phyloP scores from a whole-genome alignment of 371 early-diverging fungal species.

The Apophysomyces ossiformis region DNA sequence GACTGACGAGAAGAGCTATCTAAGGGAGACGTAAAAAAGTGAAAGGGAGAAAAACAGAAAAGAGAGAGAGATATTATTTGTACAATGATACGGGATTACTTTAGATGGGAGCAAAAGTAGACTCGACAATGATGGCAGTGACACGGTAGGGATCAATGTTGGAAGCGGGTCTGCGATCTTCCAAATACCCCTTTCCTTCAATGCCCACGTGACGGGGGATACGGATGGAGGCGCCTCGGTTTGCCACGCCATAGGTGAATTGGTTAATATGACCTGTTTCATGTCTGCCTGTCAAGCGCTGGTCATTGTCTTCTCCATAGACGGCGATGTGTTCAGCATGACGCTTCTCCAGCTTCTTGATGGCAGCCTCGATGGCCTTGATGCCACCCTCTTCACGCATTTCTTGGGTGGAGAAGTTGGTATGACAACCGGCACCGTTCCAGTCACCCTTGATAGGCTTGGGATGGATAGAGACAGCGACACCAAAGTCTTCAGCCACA shows the following conservation, averaged over 20 bases:
- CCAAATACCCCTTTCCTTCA: slow-evolving; percentile 65
- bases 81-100: background rate
- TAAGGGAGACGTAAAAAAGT: background rate
- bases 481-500: slow-evolving; percentile 65
- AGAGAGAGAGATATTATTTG: background rate
- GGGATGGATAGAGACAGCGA: slow-evolving; percentile 59
- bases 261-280: slow-evolving; percentile 64
- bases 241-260: slow-evolving; percentile 67
- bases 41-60: background rate
- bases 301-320: slow-evolving; percentile 69
- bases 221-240: slow-evolving; percentile 72
- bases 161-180: slow-evolving; percentile 68
- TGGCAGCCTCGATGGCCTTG: slow-evolving; percentile 58
- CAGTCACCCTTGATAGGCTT: slow-evolving; percentile 65
- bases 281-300: slow-evolving; percentile 63
- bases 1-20: background rate
- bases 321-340: slow-evolving; percentile 67
- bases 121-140: slow-evolving; percentile 60
- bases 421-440: slow-evolving; percentile 62
- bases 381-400: slow-evolving; percentile 66
- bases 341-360: slow-evolving; percentile 55
- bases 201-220: slow-evolving; percentile 67
- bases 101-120: slow-evolving; percentile 37
- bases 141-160: slow-evolving; percentile 71
- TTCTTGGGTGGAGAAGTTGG: slow-evolving; percentile 63